Evolutionary conservation across 176 grass and related monocot genomes (phyloP), one percentile per base, ranked within the genome.

Genomic region (Lolium perenne): DNA sequence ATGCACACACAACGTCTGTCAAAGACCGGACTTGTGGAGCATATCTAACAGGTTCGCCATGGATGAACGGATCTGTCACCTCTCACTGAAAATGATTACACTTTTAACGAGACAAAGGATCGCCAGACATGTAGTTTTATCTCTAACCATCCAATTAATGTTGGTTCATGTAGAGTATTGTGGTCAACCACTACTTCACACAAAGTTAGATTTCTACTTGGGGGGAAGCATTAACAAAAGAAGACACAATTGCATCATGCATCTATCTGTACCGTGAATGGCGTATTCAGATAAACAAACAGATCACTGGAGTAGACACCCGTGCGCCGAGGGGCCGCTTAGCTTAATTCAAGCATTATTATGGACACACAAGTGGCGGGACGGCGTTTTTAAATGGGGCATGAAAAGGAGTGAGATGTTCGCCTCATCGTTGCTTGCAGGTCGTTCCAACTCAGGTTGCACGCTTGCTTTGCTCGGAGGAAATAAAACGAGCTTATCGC

Each of bases 381-480:
- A 62, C 16, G 55, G 18, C 16, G 14, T n/a, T 41, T 56, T 46
- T 2, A 64, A 45, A 46, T 38, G 8, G 75, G 21, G 32, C 82
- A 32, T 71, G 76, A 77, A 85, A 87, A 87, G 76, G 49, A 64
- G 62, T 10, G 55, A 82, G 71, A 25, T 71, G 72, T 72, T 88
- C 22, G 41, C 47, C 72, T 82, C 55, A 57, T 77, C 55, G 86
- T 88, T 82, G 90, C 82, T 91, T 85, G 29, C 86, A 91, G 38
- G 86, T 72, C 43, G 54, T 78, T 88, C 69, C 73, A 82, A 86
- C 79, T 77, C 55, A 74, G 71, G 47, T 67, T 71, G 78, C 83
- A 88, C 72, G 83, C 79, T 92, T 79, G 79, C 67, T 92, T 92
- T 60, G 78, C 66, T 72, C n/a, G 38, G 23, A 78, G 17, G 12